These are phyloP conservation scores for Torulaspora globosa DNA, from an alignment of 1,139 yeast species.

Conservation along the genomic window DNA sequence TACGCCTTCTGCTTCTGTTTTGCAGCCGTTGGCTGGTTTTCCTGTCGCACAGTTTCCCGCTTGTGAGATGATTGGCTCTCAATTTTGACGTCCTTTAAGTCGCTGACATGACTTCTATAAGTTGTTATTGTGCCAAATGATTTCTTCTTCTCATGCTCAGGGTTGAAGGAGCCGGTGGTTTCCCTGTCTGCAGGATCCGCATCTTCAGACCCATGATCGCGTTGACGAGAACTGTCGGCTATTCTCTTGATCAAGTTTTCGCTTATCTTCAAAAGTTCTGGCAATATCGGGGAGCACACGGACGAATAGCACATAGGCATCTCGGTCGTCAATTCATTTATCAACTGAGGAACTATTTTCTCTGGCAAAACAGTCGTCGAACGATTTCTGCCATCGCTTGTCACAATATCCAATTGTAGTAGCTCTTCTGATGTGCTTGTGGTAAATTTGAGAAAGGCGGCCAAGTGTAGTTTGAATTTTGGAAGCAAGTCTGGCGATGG, in stretches of 20 bases:
- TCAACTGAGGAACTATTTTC: conserved; percentile 17
- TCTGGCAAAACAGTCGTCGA: conserved; percentile 13
- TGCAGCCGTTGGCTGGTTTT: background rate
- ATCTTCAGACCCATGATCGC: background rate
- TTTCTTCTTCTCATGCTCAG: conserved; percentile 20
- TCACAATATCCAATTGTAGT: conserved; percentile 16
- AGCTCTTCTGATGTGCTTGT: conserved; percentile 30
- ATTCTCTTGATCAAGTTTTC: conserved; percentile 15
- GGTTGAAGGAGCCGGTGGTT: conserved; percentile 2
- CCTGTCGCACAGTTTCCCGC: background rate
- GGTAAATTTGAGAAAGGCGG: conserved; percentile 44
- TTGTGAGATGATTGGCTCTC: background rate
- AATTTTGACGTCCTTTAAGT: conserved; percentile 18
- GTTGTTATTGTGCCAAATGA: conserved; percentile 36
- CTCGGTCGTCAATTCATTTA: conserved; percentile 17
- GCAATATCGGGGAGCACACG: conserved; percentile 21
- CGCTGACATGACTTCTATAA: conserved; percentile 32
- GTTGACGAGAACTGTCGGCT: background rate
- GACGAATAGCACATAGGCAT: conserved; percentile 26
- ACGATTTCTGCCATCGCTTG: conserved; percentile 16
- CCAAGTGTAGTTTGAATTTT: conserved; percentile 43
- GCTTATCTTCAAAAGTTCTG: conserved; percentile 18
- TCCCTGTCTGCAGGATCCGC: background rate
- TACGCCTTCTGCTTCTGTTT: background rate
- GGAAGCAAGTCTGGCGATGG: conserved; percentile 39